Base-by-base conservation (phyloP, 2,329 filamentous ascomycete genomes). In the Neonectria faginata region DNA sequence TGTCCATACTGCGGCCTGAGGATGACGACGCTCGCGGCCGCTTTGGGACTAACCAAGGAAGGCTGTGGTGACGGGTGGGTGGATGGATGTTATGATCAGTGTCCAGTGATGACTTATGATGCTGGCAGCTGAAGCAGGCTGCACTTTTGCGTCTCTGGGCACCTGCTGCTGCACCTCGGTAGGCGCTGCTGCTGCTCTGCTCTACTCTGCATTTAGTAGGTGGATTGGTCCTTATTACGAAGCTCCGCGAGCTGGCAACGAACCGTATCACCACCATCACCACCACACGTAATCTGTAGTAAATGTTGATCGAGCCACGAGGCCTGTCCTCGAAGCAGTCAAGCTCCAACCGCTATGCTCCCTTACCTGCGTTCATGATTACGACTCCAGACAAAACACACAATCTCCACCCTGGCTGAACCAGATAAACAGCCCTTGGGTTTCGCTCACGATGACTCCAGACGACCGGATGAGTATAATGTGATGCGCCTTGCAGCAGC, bases 21-120 rank as follows among this genome's bases (percentile, higher is more conserved):
- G 73, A 74, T 76, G 74, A 76, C 74, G 74, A 76, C 74, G 74
- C 73, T 64, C 66, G 64, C 65, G 70, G 56, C 72, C 70, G 60
- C 44, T 73, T 74, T 71, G 57, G 68, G 71, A 59, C 64, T 66
- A 44, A 33, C 53, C 18, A 31, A 31, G 45, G 36, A 53, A 42
- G 66, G 66, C 64, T 69, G 67, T 64, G 67, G 65, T 61, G 57
- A 39, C 41, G 57, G 57, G 52, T 70, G 60, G 70, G 64, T 58
- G 55, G 59, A 60, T 60, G 48, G 41, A 42, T 52, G 52, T 20
- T 42, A 20, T 42, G n/a, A 42, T 20, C n/a, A 42, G 39, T 42
- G 39, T 42, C 39, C n/a, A 42, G 39, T 42, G 44, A 57, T 57
- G 44, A 51, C 20, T 52, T 52, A 27, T 14, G 36, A 18, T 51